Conservation (phyloP, 2,329 filamentous ascomycete genomes). For the Aureobasidium sp. region DNA sequence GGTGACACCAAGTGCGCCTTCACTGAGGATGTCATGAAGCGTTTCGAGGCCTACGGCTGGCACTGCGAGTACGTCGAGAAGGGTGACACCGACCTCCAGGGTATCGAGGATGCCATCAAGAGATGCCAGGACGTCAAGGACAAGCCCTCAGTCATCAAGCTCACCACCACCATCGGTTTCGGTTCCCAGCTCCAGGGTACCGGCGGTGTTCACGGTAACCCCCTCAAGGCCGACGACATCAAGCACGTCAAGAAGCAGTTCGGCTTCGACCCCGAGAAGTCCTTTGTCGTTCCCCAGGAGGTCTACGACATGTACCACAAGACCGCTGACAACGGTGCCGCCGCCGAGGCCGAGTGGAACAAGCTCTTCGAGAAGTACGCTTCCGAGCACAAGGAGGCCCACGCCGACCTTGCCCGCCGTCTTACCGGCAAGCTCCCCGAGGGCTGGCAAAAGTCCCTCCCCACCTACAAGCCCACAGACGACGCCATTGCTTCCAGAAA, state of each 20-base stretch:
- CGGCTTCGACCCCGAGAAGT: conserved; percentile 91
- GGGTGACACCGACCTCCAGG: conserved; percentile 80
- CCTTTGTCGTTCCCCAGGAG: conserved; percentile 86
- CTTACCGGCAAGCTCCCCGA: conserved; percentile 78
- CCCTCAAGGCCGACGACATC: conserved; percentile 90
- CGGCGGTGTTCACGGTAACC: conserved; percentile 90
- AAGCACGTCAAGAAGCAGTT: conserved; percentile 91
- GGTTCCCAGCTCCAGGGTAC: conserved; percentile 91
- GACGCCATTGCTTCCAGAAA: conserved; percentile 85
- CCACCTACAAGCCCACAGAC: conserved; percentile 82
- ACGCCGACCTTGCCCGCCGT: conserved; percentile 74
- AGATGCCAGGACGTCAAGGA: conserved; percentile 81
- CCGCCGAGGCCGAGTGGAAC: conserved; percentile 92
- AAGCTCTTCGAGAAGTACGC: conserved; percentile 82
- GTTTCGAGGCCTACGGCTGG: conserved; percentile 97
- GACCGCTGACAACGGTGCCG: conserved; percentile 77
- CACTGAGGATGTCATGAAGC: conserved; percentile 91
- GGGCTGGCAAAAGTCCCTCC: conserved; percentile 92
- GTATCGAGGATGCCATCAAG: conserved; percentile 81
- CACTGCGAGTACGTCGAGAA: conserved; percentile 77
- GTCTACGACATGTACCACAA: conserved; percentile 89
- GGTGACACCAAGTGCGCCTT: conserved; percentile 94
- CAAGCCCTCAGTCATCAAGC: conserved; percentile 95
- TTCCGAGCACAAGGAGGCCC: conserved; percentile 68
- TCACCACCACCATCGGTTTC: conserved; percentile 95